A percentile compares a stretch with the other conserved stretches of the same genome.
Conservation (phyloP, 768 basidiomycete genomes). For the Auricularia cornea region DNA sequence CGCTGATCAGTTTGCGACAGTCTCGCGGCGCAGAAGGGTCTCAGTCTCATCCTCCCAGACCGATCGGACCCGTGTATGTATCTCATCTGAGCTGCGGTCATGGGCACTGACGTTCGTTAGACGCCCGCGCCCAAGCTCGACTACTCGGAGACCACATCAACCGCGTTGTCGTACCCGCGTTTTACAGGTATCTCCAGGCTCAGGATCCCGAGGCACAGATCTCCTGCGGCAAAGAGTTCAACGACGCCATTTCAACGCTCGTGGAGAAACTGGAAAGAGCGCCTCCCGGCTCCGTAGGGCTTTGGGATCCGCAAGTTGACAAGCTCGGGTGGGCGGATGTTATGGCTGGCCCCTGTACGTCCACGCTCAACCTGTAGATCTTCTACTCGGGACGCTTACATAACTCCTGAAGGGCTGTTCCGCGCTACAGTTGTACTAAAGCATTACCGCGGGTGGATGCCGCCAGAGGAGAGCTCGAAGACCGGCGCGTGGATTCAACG, state of each 20-base stretch:
- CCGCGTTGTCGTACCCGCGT: conserved; percentile 56
- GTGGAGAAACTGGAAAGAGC: conserved; percentile 44
- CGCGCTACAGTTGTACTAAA: conserved; percentile 54
- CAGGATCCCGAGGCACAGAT: conserved; percentile 49
- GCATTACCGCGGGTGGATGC: conserved; percentile 57
- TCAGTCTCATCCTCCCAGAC: conserved; percentile 50
- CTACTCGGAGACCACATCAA: conserved; percentile 63
- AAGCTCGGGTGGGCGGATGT: conserved; percentile 57
- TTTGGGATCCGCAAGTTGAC: conserved; percentile 52
- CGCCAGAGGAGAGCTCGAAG: conserved; percentile 29
- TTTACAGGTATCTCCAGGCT: conserved; percentile 68
- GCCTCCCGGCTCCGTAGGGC: conserved; percentile 34
- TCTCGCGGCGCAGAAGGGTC: conserved; percentile 1
- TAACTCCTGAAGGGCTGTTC: conserved; percentile 74
- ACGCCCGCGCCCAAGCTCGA: conserved; percentile 57
- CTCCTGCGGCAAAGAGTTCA: conserved; percentile 42
- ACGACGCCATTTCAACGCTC: conserved; percentile 41
- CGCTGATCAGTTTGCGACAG: no score
- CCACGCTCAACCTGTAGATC: no score
- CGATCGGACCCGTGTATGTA: conserved; percentile 48
- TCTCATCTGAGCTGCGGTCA: no score
- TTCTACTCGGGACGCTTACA: no score
- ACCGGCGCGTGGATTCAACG: conserved; percentile 46
- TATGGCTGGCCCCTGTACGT: conserved; percentile 63
- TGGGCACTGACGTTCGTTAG: no score